Percentiles rank a stretch among this genome's conserved stretches.
phyloP scores from a whole-genome alignment of 1,284 basidiomycete species.

The Heterobasidion annosum region DNA sequence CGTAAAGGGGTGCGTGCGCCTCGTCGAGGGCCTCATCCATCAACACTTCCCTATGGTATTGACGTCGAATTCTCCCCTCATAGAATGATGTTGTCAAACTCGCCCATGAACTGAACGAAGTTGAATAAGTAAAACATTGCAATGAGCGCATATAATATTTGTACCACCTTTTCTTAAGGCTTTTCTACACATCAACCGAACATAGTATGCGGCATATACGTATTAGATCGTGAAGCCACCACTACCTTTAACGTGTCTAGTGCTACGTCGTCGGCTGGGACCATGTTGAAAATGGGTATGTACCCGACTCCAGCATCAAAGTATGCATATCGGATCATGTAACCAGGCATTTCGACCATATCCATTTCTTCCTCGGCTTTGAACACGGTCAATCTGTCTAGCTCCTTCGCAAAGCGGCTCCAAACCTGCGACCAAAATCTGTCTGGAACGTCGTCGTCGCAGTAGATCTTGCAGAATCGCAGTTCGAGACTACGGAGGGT shows the following conservation, averaged over 20 bases:
- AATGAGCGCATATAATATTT: too few relatives aligned
- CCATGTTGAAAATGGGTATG: background rate
- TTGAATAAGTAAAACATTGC: background rate
- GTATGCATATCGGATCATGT: background rate
- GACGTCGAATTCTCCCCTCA: too few relatives aligned
- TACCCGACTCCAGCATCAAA: background rate
- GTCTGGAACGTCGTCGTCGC: background rate
- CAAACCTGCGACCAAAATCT: background rate
- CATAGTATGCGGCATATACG: background rate
- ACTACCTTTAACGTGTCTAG: background rate
- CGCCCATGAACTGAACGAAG: conserved; percentile 28
- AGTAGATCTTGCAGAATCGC: background rate
- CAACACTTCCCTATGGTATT: too few relatives aligned
- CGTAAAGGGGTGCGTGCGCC: conserved; percentile 22
- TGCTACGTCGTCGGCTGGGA: background rate
- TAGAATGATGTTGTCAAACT: conserved; percentile 34
- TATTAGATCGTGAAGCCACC: background rate
- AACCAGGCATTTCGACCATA: background rate
- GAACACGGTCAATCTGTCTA: background rate
- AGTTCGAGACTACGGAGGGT: background rate
- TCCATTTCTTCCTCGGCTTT: background rate
- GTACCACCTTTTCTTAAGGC: too few relatives aligned
- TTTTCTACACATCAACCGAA: too few relatives aligned
- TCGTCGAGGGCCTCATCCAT: background rate
- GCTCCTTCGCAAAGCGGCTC: background rate